Evolutionary conservation across 2,329 filamentous ascomycete genomes (phyloP).

Genomic region (Dothistroma pini): DNA sequence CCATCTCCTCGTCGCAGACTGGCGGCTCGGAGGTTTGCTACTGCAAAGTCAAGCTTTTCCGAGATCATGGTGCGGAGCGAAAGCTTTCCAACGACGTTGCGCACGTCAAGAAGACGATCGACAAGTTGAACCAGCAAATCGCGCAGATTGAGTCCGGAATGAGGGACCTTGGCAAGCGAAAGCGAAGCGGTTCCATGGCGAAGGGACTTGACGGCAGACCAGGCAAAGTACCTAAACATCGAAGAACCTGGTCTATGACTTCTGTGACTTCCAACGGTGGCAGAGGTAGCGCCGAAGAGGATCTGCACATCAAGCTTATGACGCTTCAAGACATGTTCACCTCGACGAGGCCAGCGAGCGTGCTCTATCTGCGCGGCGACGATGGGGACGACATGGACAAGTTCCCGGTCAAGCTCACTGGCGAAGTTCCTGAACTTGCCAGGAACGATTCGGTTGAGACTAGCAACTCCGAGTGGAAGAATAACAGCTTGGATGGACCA

Average conservation of each 20-base stretch:
- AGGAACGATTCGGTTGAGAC: slow-evolving; percentile 47
- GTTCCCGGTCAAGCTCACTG: slow-evolving; percentile 69
- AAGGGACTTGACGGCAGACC: slow-evolving; percentile 55
- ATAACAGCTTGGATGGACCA: slow-evolving; percentile 47
- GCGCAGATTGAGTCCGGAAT: slow-evolving; percentile 64
- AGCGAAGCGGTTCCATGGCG: slow-evolving; percentile 52
- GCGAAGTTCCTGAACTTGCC: slow-evolving; percentile 59
- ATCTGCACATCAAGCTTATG: slow-evolving; percentile 73
- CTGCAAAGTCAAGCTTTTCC: slow-evolving; percentile 96
- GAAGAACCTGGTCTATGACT: slow-evolving; percentile 92
- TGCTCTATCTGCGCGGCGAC: slow-evolving; percentile 72
- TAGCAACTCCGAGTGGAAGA: slow-evolving; percentile 45
- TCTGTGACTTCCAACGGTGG: slow-evolving; percentile 54
- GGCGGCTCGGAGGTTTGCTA: slow-evolving; percentile 70
- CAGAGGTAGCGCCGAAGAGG: slow-evolving; percentile 56
- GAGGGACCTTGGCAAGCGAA: slow-evolving; percentile 58
- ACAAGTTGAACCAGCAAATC: slow-evolving; percentile 93
- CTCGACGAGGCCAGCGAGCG: slow-evolving; percentile 72
- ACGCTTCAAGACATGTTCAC: slow-evolving; percentile 85
- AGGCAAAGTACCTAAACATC: slow-evolving; percentile 85
- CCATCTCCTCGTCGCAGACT: slow-evolving; percentile 20
- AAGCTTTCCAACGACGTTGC: slow-evolving; percentile 93
- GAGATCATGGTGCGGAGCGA: slow-evolving; percentile 90
- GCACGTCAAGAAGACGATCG: slow-evolving; percentile 93
- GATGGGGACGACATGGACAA: slow-evolving; percentile 76